Conservation (phyloP, 371 early-diverging fungal species). For the Funneliformis caledonium region DNA sequence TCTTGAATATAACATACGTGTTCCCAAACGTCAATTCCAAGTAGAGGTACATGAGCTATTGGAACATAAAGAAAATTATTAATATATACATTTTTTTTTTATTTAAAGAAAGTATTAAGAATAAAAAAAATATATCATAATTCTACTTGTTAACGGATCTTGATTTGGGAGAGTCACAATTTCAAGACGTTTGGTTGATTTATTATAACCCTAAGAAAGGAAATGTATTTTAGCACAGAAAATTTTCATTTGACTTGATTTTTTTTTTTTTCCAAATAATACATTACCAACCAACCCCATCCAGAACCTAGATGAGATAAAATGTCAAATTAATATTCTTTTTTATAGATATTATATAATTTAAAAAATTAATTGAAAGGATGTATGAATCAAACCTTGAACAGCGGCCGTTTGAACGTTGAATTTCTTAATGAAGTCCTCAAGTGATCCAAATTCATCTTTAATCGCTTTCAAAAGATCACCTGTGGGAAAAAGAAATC, state of each 20-base stretch:
- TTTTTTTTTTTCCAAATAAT: slow-evolving; percentile 8
- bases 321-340: not conserved
- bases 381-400: slow-evolving; percentile 62
- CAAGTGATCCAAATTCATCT: slow-evolving; percentile 87
- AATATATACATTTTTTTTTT: not conserved
- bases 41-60: slow-evolving; percentile 76
- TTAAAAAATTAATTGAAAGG: not conserved
- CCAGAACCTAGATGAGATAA: slow-evolving; percentile 71
- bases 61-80: not conserved
- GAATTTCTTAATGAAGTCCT: slow-evolving; percentile 80
- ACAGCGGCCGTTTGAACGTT: slow-evolving; percentile 84
- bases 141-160: slow-evolving; percentile 77
- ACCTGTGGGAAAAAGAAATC: slow-evolving; percentile 38
- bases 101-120: not conserved
- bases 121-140: not conserved
- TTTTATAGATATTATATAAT: not conserved
- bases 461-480: slow-evolving; percentile 76
- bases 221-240: slow-evolving; percentile 1
- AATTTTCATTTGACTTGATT: not conserved
- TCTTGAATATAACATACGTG: slow-evolving; percentile 61
- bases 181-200: slow-evolving; percentile 74
- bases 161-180: slow-evolving; percentile 95
- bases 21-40: slow-evolving; percentile 99
- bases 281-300: slow-evolving; percentile 95
- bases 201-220: slow-evolving; percentile 75